A percentile compares a stretch with the other conserved stretches of the same genome.
These are phyloP conservation scores for Globisporangium acanthophoron DNA, from an alignment of 352 stramenopile species.

Conservation along the genomic window DNA sequence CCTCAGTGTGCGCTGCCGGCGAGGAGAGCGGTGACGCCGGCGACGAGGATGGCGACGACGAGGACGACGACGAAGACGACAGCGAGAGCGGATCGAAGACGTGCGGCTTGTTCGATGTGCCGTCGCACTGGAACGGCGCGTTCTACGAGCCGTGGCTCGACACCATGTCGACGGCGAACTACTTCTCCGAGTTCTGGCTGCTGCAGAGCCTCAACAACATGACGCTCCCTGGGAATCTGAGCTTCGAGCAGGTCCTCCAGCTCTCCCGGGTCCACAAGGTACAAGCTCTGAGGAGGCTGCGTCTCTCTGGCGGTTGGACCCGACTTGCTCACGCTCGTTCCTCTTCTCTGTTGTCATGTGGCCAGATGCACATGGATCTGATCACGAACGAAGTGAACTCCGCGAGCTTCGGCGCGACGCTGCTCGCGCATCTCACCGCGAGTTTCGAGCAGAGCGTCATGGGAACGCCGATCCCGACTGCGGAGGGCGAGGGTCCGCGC, in stretches of 20 bases:
- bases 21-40: slow-evolving; percentile 2
- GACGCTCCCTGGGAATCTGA: slow-evolving; percentile 46
- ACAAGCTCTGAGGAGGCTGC: too few species aligned
- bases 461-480: slow-evolving; percentile 31
- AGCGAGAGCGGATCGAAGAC: neutral
- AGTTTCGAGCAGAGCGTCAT: slow-evolving; percentile 64
- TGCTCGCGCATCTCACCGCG: slow-evolving; percentile 68
- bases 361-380: slow-evolving; percentile 66
- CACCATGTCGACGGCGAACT: slow-evolving; percentile 56
- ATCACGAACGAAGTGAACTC: slow-evolving; percentile 79
- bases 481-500: slow-evolving; percentile 40
- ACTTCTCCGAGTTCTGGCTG: slow-evolving; percentile 74
- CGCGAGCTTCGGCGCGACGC: slow-evolving; percentile 64
- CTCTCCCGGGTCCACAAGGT: slow-evolving; percentile 61
- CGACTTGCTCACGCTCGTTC: neutral
- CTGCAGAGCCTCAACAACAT: slow-evolving; percentile 80
- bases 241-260: slow-evolving; percentile 54
- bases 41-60: neutral
- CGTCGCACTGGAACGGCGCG: slow-evolving; percentile 56
- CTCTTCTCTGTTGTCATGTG: too few species aligned
- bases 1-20: slow-evolving; percentile 31
- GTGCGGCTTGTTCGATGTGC: slow-evolving; percentile 61
- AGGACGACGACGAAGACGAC: neutral
- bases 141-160: slow-evolving; percentile 80
- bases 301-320: too few species aligned